A percentile compares a stretch with the other conserved stretches of the same genome.
These are phyloP conservation scores for Raffaelea arxii DNA, from an alignment of 2,329 filamentous ascomycete species.

Conservation along the genomic window DNA sequence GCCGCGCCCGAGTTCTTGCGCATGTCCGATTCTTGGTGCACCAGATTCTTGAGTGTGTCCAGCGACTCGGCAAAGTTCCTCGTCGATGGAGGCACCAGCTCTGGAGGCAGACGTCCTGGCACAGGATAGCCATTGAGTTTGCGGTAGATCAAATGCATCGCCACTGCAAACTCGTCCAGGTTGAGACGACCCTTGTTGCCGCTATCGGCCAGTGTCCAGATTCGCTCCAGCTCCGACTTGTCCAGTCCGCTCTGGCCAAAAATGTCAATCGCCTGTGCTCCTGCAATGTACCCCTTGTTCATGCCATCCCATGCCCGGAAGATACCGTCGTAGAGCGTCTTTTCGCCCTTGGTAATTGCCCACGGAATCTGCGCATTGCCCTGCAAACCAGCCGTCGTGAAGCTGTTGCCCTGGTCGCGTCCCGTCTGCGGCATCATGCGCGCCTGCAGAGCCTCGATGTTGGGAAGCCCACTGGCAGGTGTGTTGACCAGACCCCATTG, in stretches of 20 bases:
- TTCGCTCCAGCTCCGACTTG: constrained; percentile 77
- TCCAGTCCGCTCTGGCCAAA: constrained; percentile 93
- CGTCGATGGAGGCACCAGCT: constrained; percentile 89
- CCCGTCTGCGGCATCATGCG: constrained; percentile 97
- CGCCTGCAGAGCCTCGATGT: constrained; percentile 84
- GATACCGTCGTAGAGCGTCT: constrained; percentile 88
- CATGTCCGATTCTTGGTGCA: constrained; percentile 80
- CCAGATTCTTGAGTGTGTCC: constrained; percentile 80
- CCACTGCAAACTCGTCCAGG: constrained; percentile 93
- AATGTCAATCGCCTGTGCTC: constrained; percentile 90
- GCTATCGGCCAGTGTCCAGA: constrained; percentile 92
- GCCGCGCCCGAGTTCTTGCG: constrained; percentile 85
- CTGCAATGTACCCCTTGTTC: constrained; percentile 82
- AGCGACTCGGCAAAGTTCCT: constrained; percentile 89
- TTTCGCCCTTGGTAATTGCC: constrained; percentile 98
- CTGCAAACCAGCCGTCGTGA: constrained; percentile 75
- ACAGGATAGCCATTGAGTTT: constrained; percentile 94
- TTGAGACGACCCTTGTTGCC: constrained; percentile 91
- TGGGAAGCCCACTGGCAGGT: constrained; percentile 78
- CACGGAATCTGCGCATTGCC: constrained; percentile 95
- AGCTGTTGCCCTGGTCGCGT: constrained; percentile 64
- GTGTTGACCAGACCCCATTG: constrained; percentile 99
- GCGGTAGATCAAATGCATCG: constrained; percentile 98
- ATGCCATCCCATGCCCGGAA: constrained; percentile 97
- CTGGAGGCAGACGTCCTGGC: constrained; percentile 76